Evolutionary conservation across 1,284 basidiomycete genomes (phyloP), one percentile per base, ranked within the genome.

Genomic region (Malassezia pachydermatis): DNA sequence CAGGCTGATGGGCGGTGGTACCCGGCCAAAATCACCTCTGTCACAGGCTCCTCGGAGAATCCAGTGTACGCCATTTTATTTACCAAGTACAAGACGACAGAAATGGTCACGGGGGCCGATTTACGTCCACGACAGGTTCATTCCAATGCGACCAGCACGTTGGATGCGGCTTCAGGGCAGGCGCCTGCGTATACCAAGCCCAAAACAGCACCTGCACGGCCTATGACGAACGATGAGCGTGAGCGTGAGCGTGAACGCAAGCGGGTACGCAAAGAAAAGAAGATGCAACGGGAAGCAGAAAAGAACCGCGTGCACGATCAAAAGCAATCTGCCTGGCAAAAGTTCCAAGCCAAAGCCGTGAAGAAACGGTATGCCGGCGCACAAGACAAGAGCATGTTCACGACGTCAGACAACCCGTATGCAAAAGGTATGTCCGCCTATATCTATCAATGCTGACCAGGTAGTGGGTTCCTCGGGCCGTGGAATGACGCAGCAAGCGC

Each of bases 251-350:
- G 81, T 76, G 67, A 84, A 88, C 75, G 86, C 85, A 92, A 89
- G 79, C 89, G 89, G 78, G 86, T 85, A 76, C 88, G 86, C 76
- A 94, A 88, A 67, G 90, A 95, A 76, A 94, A 92, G 77, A 94
- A 94, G 75, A 70, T 88, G 51, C 87, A 89, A 75, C 79, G 76
- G 6, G 82, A 82, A 65, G 85, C 87, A 35, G 80, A 81, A 16
- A 92, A 92, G 74, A 83, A 88, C 8, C 86, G 88, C 70, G 88
- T 92, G 67, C 87, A 90, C 73, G 79, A 78, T 42, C 79, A 79
- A 52, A 92, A 92, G 75, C 87, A 95, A 76, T 81, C 80, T 57
- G 83, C 83, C 17, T 98, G 92, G 92, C 87, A 95, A 75, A 89
- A 88, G 76, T 98, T 98, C 77, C 86, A 90, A 10, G 92, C 90